A percentile compares a stretch with the other conserved stretches of the same genome.
phyloP scores from a whole-genome alignment of 2,329 filamentous ascomycete species.

The Botrytis paeoniae region DNA sequence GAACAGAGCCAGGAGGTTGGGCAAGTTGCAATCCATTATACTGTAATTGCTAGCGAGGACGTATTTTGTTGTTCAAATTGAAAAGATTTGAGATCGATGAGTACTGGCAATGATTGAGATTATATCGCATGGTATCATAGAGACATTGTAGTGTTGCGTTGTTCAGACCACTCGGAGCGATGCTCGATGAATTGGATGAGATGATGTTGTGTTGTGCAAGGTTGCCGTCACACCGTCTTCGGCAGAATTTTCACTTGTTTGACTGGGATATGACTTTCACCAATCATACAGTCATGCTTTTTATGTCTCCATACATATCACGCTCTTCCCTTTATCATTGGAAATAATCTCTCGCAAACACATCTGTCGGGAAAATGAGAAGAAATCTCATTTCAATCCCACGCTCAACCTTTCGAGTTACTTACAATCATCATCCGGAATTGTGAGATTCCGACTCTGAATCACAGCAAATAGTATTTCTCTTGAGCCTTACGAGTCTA shows the following conservation, averaged over 20 bases:
- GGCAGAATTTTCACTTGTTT: neutral
- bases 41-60: neutral
- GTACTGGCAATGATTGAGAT: rapidly evolving
- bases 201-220: neutral
- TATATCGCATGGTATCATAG: neutral
- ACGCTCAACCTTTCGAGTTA: neutral
- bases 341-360: neutral
- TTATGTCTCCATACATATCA: neutral
- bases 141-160: neutral
- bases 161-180: neutral
- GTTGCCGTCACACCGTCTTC: neutral
- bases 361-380: neutral
- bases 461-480: neutral
- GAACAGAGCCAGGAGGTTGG: neutral
- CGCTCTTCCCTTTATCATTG: neutral
- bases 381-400: neutral
- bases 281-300: neutral
- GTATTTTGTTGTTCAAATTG: neutral
- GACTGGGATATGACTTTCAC: neutral
- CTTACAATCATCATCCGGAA: neutral
- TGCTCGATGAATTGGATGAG: neutral
- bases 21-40: neutral
- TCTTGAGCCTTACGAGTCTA: neutral
- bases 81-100: neutral
- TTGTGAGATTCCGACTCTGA: neutral